Conservation (phyloP, 2,329 filamentous ascomycete genomes). For the Aureobasidium sp. region DNA sequence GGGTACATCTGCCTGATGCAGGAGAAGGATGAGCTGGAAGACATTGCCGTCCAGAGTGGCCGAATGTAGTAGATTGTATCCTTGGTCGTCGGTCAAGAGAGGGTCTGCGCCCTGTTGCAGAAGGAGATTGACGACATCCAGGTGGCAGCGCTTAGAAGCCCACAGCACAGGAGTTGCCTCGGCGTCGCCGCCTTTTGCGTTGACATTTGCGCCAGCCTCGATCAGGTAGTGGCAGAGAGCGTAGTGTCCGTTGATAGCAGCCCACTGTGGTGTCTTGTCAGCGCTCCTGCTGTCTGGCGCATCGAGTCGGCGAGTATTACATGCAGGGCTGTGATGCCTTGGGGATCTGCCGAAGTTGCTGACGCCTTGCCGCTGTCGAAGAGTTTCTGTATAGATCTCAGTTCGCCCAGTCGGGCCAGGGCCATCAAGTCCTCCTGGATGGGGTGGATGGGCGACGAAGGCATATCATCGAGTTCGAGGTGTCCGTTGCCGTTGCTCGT, state of each 20-base stretch:
- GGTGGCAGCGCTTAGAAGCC: constrained; percentile 93
- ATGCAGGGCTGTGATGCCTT: constrained; percentile 93
- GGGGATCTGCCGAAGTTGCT: constrained; percentile 76
- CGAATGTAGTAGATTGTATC: constrained; percentile 95
- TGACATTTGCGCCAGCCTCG: constrained; percentile 78
- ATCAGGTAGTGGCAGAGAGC: constrained; percentile 95
- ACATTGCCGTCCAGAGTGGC: constrained; percentile 97
- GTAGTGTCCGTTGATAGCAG: constrained; percentile 97
- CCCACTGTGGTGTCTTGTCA: constrained; percentile 60
- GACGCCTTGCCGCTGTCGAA: constrained; percentile 78
- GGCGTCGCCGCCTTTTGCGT: constrained; percentile 91
- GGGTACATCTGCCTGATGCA: constrained; percentile 83
- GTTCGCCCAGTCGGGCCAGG: constrained; percentile 79
- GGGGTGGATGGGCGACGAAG: constrained; percentile 34
- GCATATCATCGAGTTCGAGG: constrained; percentile 28
- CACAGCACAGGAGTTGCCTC: constrained; percentile 91
- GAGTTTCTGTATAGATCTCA: constrained; percentile 78
- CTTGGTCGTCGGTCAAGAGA: constrained; percentile 84
- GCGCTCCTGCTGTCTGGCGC: neutral
- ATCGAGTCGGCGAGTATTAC: constrained; percentile 41
- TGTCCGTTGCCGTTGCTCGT: constrained; percentile 1
- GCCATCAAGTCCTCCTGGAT: constrained; percentile 88
- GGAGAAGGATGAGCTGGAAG: constrained; percentile 75
- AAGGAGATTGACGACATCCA: constrained; percentile 90
- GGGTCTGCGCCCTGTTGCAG: constrained; percentile 89